These are phyloP conservation scores for Verbena officinalis DNA, from an alignment of 257 asterid genomes.

Conservation along the genomic window DNA sequence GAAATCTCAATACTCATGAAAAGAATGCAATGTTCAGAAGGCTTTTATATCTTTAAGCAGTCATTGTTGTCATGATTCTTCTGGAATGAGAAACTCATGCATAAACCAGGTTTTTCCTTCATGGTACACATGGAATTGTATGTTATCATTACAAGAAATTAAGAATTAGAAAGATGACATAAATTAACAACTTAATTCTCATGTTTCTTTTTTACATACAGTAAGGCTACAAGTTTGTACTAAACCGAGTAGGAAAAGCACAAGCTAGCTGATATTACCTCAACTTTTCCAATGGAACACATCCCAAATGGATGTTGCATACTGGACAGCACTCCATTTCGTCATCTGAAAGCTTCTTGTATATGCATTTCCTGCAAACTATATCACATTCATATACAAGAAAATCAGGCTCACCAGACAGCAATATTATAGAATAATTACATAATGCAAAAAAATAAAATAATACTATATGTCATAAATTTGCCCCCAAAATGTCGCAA, in stretches of 20 bases:
- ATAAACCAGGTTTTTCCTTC: conserved; percentile 5
- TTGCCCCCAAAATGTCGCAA: too few relatives aligned
- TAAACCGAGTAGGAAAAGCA: background rate
- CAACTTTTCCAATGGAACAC: conserved; percentile 64
- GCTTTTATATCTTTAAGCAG: background rate
- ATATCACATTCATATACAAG: conserved; percentile 15
- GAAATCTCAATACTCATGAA: background rate
- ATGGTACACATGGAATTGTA: background rate
- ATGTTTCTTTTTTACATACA: background rate
- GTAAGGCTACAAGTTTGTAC: background rate
- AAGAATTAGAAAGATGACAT: conserved; percentile 6
- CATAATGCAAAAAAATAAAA: too few relatives aligned
- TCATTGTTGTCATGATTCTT: conserved; percentile 2
- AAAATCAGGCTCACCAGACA: conserved; percentile 15
- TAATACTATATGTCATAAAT: too few relatives aligned
- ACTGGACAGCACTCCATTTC: conserved; percentile 53
- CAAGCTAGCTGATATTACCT: conserved; percentile 42
- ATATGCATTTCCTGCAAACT: conserved; percentile 75
- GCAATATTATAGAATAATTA: background rate
- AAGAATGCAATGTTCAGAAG: conserved; percentile 1
- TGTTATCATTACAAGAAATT: conserved; percentile 15
- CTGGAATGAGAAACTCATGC: conserved; percentile 5
- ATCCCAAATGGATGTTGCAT: conserved; percentile 57
- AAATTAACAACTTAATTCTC: conserved; percentile 1
- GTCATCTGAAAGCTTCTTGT: conserved; percentile 47